phyloP scores from a whole-genome alignment of 371 early-diverging fungal genomes.

The Rhizomucor miehei region DNA sequence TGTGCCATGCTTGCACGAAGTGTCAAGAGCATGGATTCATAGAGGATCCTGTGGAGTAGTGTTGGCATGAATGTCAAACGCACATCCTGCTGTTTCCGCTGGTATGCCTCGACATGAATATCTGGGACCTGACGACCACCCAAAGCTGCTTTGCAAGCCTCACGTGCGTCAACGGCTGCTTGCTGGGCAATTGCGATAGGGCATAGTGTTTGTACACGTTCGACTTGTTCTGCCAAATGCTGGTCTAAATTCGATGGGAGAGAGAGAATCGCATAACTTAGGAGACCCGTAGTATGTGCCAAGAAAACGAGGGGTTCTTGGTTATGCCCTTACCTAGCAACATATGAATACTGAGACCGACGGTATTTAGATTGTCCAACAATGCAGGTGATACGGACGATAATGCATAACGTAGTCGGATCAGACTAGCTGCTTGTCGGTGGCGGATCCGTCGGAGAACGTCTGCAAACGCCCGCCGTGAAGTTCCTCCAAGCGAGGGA shows the following conservation, averaged over 20 bases:
- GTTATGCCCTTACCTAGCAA: slow-evolving; percentile 49
- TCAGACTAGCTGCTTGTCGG: slow-evolving; percentile 35
- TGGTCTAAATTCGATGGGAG: not conserved
- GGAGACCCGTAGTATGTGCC: too few relatives aligned
- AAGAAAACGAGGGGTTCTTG: not conserved
- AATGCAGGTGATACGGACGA: slow-evolving; percentile 16
- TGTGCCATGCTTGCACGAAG: slow-evolving; percentile 45
- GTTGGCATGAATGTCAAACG: slow-evolving; percentile 61
- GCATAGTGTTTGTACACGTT: slow-evolving; percentile 57
- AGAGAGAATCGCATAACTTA: too few relatives aligned
- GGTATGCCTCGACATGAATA: slow-evolving; percentile 13
- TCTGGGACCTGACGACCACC: slow-evolving; percentile 15
- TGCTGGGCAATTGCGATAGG: slow-evolving; percentile 61
- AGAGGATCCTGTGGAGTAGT: slow-evolving; percentile 65
- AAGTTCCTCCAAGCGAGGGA: slow-evolving; percentile 33
- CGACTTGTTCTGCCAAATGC: not conserved
- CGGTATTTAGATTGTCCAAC: slow-evolving; percentile 46
- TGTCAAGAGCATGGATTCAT: slow-evolving; percentile 61
- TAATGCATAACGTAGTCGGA: slow-evolving; percentile 43
- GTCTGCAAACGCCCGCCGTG: slow-evolving; percentile 42
- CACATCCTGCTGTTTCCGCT: slow-evolving; percentile 11
- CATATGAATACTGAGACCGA: slow-evolving; percentile 60
- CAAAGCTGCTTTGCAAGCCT: slow-evolving; percentile 44
- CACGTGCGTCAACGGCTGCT: slow-evolving; percentile 62
- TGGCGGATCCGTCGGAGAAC: slow-evolving; percentile 31